Conservation (phyloP, 1,284 basidiomycete species). For the Vanrija pseudolonga region DNA sequence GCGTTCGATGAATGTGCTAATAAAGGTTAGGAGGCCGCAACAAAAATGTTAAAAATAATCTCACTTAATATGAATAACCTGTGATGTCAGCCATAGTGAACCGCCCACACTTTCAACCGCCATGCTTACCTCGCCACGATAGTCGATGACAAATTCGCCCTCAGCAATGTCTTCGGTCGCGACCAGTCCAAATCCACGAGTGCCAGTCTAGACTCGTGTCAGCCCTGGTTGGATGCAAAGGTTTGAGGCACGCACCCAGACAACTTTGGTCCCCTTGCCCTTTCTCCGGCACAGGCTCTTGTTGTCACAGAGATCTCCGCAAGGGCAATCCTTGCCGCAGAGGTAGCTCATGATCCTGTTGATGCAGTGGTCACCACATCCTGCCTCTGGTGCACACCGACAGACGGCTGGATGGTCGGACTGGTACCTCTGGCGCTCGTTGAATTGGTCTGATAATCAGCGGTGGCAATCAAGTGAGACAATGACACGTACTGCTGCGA, state of each 20-base stretch:
- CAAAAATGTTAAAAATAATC: constrained; percentile 1
- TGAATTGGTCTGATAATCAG: constrained; percentile 7
- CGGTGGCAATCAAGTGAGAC: not conserved
- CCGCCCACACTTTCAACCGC: not conserved
- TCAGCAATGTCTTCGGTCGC: constrained; percentile 46
- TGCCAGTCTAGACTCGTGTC: constrained; percentile 39
- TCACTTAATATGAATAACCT: constrained; percentile 37
- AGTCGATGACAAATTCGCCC: constrained; percentile 53
- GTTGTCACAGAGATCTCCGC: constrained; percentile 44
- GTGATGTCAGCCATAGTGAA: not conserved
- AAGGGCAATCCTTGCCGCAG: constrained; percentile 51
- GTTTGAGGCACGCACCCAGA: constrained; percentile 26
- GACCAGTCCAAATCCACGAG: constrained; percentile 51
- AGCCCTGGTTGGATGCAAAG: not conserved
- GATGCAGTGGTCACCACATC: constrained; percentile 50
- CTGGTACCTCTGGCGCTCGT: not conserved
- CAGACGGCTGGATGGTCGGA: constrained; percentile 36
- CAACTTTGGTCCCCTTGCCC: constrained; percentile 35
- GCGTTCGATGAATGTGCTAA: constrained; percentile 41
- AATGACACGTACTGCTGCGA: constrained; percentile 26
- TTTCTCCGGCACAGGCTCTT: constrained; percentile 37
- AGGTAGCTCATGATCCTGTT: constrained; percentile 53
- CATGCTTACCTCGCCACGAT: constrained; percentile 49
- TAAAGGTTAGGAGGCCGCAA: not conserved
- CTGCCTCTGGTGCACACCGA: constrained; percentile 39